Base-by-base conservation (phyloP, 2,329 filamentous ascomycete genomes). In the Tolypocladium pustulatum region DNA sequence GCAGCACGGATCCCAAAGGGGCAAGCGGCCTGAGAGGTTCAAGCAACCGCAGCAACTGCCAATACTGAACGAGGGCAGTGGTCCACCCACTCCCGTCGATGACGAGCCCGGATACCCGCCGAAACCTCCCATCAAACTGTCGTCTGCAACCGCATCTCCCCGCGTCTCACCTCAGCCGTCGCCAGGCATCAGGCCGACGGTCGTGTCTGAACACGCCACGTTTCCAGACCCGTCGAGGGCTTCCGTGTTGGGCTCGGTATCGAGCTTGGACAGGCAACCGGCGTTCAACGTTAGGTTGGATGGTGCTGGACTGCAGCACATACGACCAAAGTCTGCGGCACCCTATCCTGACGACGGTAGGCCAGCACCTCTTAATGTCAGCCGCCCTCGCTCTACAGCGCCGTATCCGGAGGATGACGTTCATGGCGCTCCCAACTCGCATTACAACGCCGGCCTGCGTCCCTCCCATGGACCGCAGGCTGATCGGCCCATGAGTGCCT, bases 271-370 rank as follows among this genome's bases (percentile, higher is more conserved):
- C 53, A 70, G 80, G 57, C 70, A 74, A 15, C 76, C 81, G 9
- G 80, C 81, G 6, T 84, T 84, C 63, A 75, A 73, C 6, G 71
- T 84, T 54, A 79, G 80, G 51, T 65, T 82, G 8, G 75, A 81
- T 56, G 65, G 70, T 36, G 53, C 34, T 40, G 60, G 61, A 55
- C 64, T 59, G 55, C 66, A 54, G 25, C 64, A 63, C 40, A 64
- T 71, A 53, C 77, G 83, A 38, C 72, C 82, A 20, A 81, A 77
- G 58, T 81, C 85, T 12, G 77, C 81, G 27, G 84, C 85, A 1
- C 88, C 88, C 1, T 91, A 91, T 65, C 88, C 88, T 0, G 79
- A 86, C 55, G 87, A 89, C 63, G 85, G 89, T 63, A 76, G 78
- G 57, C 81, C 84, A 25, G 76, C 80, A 54, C 78, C 76, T n/a